Evolutionary conservation across 805 yeast species (phyloP), one percentile per base, ranked within the genome.

Genomic region (Cyberlindnera mycetangii): DNA sequence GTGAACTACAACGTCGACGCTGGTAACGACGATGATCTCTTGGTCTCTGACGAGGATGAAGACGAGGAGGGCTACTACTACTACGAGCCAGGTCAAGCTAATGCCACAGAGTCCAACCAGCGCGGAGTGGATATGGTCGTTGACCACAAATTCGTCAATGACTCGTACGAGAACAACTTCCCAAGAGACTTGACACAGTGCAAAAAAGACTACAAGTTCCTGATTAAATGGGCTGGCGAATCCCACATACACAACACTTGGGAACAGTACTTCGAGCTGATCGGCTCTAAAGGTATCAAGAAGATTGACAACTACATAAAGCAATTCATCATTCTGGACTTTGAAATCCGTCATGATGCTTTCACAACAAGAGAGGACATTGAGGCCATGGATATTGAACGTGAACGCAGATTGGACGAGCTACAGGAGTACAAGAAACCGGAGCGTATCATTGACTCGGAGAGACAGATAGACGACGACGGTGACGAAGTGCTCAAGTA

Each of bases 231-330:
- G 99, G 72, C 77, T 16, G 87, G 78, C 42, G 72, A 80, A 50
- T 86, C 97, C 12, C 98, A 93, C 68, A 71, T 93, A 50, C 99
- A 93, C 67, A 93, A 92, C 64, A 83, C 96, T 0, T 93, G 97
- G 97, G 96, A 90, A 61, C 62, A 77, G 2, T 89, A 84, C 66
- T 62, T 66, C 16, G 60, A 59, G 20, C 54, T 74, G n/a, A 42
- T 53, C 19, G 66, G 69, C 7, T 64, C 72, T 49, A 83, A 83
- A 61, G 99, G 99, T 34, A 71, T 78, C 54, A 87, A 95, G 62
- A 83, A 84, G 53, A 76, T 93, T 17, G 98, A 92, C 48, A 93
- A 93, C 66, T 93, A 89, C 65, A 84, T 90, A 61, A 85, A 83
- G 58, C 89, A 84, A 56, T 79, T 68, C 58, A 79, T 93, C 44